These are phyloP conservation scores for Globisporangium acanthophoron DNA, from an alignment of 352 stramenopile species.

Conservation along the genomic window DNA sequence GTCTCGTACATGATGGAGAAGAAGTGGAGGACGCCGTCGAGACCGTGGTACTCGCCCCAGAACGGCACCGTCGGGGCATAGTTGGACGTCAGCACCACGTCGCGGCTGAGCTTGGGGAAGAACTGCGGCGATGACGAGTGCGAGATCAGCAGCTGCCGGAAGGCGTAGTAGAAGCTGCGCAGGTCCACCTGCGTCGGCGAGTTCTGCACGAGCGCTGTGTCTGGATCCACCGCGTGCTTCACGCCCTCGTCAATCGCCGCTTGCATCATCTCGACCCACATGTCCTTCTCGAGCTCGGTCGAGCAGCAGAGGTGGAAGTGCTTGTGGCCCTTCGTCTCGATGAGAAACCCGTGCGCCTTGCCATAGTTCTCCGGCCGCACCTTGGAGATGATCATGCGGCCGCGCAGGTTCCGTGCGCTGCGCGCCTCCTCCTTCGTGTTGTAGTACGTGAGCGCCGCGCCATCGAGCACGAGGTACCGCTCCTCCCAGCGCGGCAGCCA, in stretches of 20 bases:
- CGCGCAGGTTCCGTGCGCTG: constrained; percentile 71
- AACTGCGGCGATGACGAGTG: constrained; percentile 86
- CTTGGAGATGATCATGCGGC: constrained; percentile 76
- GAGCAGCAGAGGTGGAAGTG: constrained; percentile 85
- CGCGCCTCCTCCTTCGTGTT: constrained; percentile 85
- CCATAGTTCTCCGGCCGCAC: constrained; percentile 83
- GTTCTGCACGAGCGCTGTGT: constrained; percentile 29
- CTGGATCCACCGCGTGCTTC: constrained; percentile 24
- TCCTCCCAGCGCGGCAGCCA: constrained; percentile 89
- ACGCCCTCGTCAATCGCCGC: constrained; percentile 76
- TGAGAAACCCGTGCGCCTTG: constrained; percentile 83
- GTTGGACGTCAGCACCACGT: constrained; percentile 84
- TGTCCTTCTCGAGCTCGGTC: constrained; percentile 86
- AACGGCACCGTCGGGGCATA: constrained; percentile 86
- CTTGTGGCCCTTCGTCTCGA: constrained; percentile 87
- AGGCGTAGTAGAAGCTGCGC: constrained; percentile 83
- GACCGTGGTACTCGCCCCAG: constrained; percentile 85
- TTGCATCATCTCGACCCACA: constrained; percentile 91
- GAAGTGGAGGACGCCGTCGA: constrained; percentile 85
- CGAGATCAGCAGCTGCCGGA: constrained; percentile 84
- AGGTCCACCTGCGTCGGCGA: constrained; percentile 80
- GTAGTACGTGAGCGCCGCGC: constrained; percentile 80
- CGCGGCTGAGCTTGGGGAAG: constrained; percentile 80
- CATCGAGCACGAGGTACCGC: constrained; percentile 84
- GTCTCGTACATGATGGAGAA: constrained; percentile 89